Evolutionary conservation across 371 early-diverging fungal species (phyloP).

Genomic region (Amoeboaphelidium occidentale): DNA sequence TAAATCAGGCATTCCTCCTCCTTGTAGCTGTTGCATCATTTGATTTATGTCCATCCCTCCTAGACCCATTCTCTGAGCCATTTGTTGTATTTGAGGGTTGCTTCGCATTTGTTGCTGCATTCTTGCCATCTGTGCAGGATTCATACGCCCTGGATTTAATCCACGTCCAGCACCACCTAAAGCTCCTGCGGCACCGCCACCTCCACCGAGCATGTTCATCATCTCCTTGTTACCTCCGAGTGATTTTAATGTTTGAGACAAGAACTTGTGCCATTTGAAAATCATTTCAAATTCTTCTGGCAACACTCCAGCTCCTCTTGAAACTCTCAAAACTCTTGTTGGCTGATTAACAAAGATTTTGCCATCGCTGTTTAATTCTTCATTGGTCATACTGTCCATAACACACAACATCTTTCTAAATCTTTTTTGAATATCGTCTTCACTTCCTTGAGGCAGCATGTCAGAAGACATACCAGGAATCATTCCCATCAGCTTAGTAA

Average conservation of each 20-base stretch:
- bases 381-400: conserved; percentile 92
- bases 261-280: conserved; percentile 49
- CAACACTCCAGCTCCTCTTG: conserved; percentile 70
- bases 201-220: conserved; percentile 24
- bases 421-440: conserved; percentile 46
- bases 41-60: not conserved
- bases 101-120: conserved; percentile 33
- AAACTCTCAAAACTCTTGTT: conserved; percentile 57
- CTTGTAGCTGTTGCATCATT: conserved; percentile 14
- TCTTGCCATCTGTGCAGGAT: conserved; percentile 26
- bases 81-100: not conserved
- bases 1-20: conserved; percentile 20
- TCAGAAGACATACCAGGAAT: conserved; percentile 88
- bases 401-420: conserved; percentile 77
- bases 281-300: conserved; percentile 66
- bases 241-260: conserved; percentile 80
- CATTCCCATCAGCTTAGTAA: conserved; percentile 89
- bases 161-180: not conserved
- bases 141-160: conserved; percentile 14
- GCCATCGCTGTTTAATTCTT: conserved; percentile 80
- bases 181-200: not conserved
- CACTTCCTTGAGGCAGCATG: conserved; percentile 38
- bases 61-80: conserved; percentile 44
- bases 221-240: conserved; percentile 85
- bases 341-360: conserved; percentile 55